Evolutionary conservation across 495 filamentous ascomycete species (phyloP).

Genomic region (Lasiosphaeria ovina): DNA sequence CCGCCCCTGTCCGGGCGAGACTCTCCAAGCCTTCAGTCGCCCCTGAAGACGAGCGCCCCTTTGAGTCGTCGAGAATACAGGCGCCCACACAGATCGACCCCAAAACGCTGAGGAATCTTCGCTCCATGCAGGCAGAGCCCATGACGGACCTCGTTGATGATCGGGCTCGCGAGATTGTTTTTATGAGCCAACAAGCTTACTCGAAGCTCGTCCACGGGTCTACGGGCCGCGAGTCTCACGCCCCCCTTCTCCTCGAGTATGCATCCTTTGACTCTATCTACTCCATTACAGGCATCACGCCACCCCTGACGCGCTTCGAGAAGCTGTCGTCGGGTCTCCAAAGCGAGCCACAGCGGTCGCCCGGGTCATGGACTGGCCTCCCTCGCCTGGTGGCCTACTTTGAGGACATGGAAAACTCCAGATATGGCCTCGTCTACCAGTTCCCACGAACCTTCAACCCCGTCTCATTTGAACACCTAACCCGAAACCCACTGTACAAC

Average conservation of each 20-base stretch:
- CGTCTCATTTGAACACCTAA: constrained; percentile 53
- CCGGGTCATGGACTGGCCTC: constrained; percentile 60
- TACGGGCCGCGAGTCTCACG: constrained; percentile 30
- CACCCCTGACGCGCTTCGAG: constrained; percentile 63
- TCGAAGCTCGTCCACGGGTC: constrained; percentile 38
- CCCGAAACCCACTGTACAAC: constrained; percentile 49
- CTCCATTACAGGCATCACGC: constrained; percentile 59
- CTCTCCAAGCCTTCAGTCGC: constrained; percentile 28
- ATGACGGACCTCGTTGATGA: constrained; percentile 36
- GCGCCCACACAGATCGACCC: constrained; percentile 55
- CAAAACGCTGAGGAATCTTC: constrained; percentile 39
- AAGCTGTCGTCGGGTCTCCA: constrained; percentile 57
- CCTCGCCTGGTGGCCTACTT: constrained; percentile 75
- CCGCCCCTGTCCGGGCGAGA: constrained; percentile 23
- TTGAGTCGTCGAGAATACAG: constrained; percentile 54
- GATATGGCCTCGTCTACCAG: constrained; percentile 80
- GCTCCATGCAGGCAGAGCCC: constrained; percentile 40
- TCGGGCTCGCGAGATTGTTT: constrained; percentile 48
- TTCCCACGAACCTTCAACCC: constrained; percentile 66
- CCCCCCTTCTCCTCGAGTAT: constrained; percentile 66
- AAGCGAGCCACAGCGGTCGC: constrained; percentile 51
- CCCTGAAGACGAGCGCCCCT: constrained; percentile 46
- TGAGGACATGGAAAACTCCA: constrained; percentile 71
- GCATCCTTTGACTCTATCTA: constrained; percentile 63
- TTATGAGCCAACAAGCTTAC: constrained; percentile 50